These are phyloP conservation scores for Stromatinia cepivora DNA, from an alignment of 2,329 filamentous ascomycete genomes.

Conservation along the genomic window DNA sequence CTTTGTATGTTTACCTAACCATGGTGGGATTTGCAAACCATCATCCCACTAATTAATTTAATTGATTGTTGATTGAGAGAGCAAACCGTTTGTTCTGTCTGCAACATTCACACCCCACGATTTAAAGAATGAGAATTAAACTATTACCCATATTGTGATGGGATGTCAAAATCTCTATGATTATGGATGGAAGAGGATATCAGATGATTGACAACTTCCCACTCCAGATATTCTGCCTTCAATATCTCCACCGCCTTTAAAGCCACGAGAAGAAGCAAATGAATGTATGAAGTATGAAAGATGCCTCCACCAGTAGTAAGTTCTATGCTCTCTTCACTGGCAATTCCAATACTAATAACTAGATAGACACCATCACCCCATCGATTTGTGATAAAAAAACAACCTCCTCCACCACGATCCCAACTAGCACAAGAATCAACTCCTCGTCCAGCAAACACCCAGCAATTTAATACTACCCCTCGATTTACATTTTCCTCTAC, in stretches of 20 bases:
- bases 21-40: background rate
- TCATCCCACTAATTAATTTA: background rate
- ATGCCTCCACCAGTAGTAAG: slow-evolving; percentile 42
- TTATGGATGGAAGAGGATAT: background rate
- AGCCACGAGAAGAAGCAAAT: slow-evolving; percentile 11
- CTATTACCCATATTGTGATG: background rate
- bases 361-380: slow-evolving; percentile 43
- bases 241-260: background rate
- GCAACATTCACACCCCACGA: background rate
- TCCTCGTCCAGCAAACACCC: slow-evolving; percentile 30
- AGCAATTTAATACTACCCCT: slow-evolving; percentile 42
- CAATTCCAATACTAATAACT: slow-evolving; percentile 24
- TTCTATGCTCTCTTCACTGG: background rate
- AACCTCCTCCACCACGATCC: slow-evolving; percentile 29
- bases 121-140: background rate
- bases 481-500: slow-evolving; percentile 40
- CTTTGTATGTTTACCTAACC: background rate
- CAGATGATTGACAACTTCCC: background rate
- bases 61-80: background rate
- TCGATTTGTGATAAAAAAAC: slow-evolving; percentile 42
- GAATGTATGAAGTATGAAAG: slow-evolving; percentile 8
- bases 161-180: background rate
- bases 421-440: slow-evolving; percentile 33
- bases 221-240: background rate
- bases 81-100: background rate